Percentiles rank a stretch among this genome's conserved stretches.
These are phyloP conservation scores for Vicia sativa DNA, from an alignment of 306 rosid species.

Conservation along the genomic window DNA sequence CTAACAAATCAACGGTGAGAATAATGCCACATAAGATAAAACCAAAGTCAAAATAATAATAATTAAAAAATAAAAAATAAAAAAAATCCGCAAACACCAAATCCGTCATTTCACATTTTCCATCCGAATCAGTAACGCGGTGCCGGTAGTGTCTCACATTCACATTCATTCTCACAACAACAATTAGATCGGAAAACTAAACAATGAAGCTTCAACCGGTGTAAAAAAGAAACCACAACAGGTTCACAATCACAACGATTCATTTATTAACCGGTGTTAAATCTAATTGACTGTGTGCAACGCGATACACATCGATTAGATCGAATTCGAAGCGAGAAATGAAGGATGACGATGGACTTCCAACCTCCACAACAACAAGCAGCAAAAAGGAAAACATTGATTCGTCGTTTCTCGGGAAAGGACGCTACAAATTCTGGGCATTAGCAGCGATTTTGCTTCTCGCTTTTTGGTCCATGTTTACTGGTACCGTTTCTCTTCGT, in stretches of 20 bases:
- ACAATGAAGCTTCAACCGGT: conserved; percentile 31
- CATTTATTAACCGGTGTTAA: background rate
- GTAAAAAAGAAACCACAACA: conserved; percentile 8
- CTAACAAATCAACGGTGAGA: background rate
- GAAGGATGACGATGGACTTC: conserved; percentile 92
- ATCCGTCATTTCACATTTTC: conserved; percentile 19
- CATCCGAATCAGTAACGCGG: conserved; percentile 36
- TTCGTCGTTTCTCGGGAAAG: conserved; percentile 67
- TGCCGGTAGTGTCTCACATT: background rate
- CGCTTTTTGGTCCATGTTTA: conserved; percentile 98
- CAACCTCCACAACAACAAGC: conserved; percentile 49
- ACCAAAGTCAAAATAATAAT: conserved; percentile 25
- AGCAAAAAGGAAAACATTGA: conserved; percentile 66
- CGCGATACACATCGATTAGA: conserved; percentile 14
- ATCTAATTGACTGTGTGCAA: background rate
- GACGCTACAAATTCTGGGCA: conserved; percentile 94
- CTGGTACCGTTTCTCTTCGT: conserved; percentile 95
- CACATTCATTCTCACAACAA: background rate
- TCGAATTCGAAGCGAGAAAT: conserved; percentile 58
- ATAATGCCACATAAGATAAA: background rate
- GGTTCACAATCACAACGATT: background rate
- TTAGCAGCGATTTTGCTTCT: conserved; percentile 86
- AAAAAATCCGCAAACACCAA: conserved; percentile 35
- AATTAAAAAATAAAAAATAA: background rate
- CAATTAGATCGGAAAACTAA: conserved; percentile 39